Evolutionary conservation across 495 filamentous ascomycete genomes (phyloP), one percentile per base, ranked within the genome.

Genomic region (Symbiotaphrina buchneri): DNA sequence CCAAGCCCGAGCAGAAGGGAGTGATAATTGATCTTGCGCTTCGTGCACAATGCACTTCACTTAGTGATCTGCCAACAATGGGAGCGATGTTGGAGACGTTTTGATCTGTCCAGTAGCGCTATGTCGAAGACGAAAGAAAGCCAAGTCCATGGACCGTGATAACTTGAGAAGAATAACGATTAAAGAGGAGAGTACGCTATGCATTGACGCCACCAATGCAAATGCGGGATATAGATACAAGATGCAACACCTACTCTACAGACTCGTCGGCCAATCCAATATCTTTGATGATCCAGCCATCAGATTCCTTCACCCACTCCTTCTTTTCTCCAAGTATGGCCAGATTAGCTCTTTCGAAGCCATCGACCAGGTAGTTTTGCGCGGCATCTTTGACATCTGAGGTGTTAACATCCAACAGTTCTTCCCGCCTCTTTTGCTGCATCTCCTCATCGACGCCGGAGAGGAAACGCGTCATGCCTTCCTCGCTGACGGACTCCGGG

Each of bases 391-490:
- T 69, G 11, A 97, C 74, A 38, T 90, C 72, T 38, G 72, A 65
- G 38, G 67, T 74, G 7, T 65, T 80, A 31, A 94, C 84, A 48
- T 91, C 84, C 10, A 97, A 59, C 24, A 95, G 62, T 38, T 77
- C 71, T 45, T 91, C 78, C 45, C 90, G 66, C 46, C 79, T 71
- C 39, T 55, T 63, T 47, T 94, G 84, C 40, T 74, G 68, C 85
- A 95, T 93, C 36, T 81, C 79, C 31, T 84, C 68, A 19, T 74
- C 76, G 30, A 97, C 63, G 14, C 80, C 78, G 36, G 69, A 76
- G 50, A 87, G 54, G 52, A 97, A 97, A 36, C 73, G 65, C 21
- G 62, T 58, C 65, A 90, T 71, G 18, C 87, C 87, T 39, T 94
- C 85, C 21, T 75, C 60, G 44, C 71, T 82, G n/a, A 94, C 82